Conservation (phyloP, 2,329 filamentous ascomycete genomes). For the Aspergillus arachidicola region DNA sequence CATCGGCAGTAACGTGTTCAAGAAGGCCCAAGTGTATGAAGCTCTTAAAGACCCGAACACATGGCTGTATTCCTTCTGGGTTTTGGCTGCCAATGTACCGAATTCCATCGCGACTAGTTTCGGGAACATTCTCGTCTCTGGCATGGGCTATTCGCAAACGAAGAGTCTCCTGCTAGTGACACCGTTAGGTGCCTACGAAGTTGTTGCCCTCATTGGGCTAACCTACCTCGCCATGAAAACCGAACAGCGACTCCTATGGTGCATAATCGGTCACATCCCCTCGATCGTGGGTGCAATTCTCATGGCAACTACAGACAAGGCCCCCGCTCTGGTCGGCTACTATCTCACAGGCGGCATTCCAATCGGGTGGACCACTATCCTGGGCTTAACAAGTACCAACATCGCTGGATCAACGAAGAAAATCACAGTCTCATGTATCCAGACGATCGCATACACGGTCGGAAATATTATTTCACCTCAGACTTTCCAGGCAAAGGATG, state of each 20-base stretch:
- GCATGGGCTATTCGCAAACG: constrained; percentile 39
- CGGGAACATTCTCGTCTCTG: constrained; percentile 41
- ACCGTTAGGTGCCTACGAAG: constrained; percentile 42
- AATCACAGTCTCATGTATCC: constrained; percentile 37
- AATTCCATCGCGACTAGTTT: constrained; percentile 43
- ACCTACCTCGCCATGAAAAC: constrained; percentile 43
- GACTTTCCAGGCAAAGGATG: constrained; percentile 43
- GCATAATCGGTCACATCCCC: constrained; percentile 39
- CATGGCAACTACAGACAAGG: constrained; percentile 43
- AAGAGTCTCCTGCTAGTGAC: constrained; percentile 42
- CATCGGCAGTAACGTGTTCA: constrained; percentile 38
- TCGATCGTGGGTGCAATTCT: constrained; percentile 41
- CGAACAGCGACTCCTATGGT: constrained; percentile 37
- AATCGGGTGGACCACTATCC: constrained; percentile 43
- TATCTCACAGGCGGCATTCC: constrained; percentile 43
- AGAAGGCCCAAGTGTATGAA: constrained; percentile 38
- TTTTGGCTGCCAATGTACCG: constrained; percentile 42
- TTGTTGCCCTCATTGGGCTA: constrained; percentile 39
- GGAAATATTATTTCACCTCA: constrained; percentile 49
- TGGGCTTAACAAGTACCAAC: constrained; percentile 41
- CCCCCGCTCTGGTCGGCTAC: constrained; percentile 40
- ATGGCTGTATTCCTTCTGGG: constrained; percentile 40
- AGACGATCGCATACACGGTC: constrained; percentile 40
- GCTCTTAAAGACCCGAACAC: constrained; percentile 39
- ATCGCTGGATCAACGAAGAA: constrained; percentile 42